Evolutionary conservation across 306 rosid species (phyloP), one percentile per base, ranked within the genome.

Genomic region (Rosa lucieae): DNA sequence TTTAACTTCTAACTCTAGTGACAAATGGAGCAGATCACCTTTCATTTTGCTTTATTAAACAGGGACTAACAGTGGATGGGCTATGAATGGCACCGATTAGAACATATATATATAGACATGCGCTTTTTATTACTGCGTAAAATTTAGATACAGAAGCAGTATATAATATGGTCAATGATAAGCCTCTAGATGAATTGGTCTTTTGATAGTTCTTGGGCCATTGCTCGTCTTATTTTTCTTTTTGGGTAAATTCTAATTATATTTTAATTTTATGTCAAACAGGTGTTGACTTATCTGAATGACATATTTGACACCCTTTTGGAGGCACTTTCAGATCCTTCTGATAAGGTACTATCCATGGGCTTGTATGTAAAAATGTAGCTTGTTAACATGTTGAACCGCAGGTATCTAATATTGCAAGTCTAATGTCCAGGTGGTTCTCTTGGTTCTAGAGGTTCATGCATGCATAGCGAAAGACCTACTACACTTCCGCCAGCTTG

Each of bases 391-490:
- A 74, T 74, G 39, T 74, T 44, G 11, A 43, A 23, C 8, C 44
- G 44, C 44, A 44, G 70, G 56, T 47, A 17, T 72, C 23, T 58
- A 72, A 72, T 47, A 76, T 75, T 76, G 46, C 35, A 23, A 42
- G 78, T 75, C 67, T 82, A 73, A 74, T 70, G 48, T 80, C 42
- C 80, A 96, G 99, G 99, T 96, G 78, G 99, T 96, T 79, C 98
- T 96, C 73, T 91, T 96, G 78, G 99, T 93, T 84, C 96, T 96
- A 40, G 97, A 96, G 66, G 90, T 96, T 85, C 98, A 91, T 82
- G 99, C 99, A 20, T 88, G 94, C 88, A 96, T 96, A 72, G 98
- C 99, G 29, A 78, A 88, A 85, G 99, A 96, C 82, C 87, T 79
- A 77, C 90, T 83, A 68, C 98, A 93, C 87, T 96, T 96, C 76